Conservation (phyloP, 2,329 filamentous ascomycete genomes). For the Chaetomiaceae sp. region DNA sequence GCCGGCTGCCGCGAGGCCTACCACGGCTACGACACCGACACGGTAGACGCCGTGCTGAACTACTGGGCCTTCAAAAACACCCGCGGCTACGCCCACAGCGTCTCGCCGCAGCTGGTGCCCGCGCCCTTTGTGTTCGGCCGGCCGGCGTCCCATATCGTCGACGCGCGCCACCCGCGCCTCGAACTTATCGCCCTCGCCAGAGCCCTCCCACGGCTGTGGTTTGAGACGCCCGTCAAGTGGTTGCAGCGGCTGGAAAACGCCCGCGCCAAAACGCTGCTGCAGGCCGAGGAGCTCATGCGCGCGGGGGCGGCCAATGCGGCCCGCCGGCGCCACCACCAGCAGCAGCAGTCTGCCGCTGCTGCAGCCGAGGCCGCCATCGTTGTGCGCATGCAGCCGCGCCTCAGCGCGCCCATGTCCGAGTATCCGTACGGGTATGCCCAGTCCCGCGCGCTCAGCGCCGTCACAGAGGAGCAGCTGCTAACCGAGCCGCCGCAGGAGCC, state of each 20-base stretch:
- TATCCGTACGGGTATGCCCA: neutral
- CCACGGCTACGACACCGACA: neutral
- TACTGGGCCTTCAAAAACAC: constrained; percentile 15
- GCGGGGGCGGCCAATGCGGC: no score
- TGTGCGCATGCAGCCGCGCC: neutral
- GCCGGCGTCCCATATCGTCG: neutral
- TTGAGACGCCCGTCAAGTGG: constrained; percentile 7
- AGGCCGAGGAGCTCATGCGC: neutral
- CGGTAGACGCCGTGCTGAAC: constrained; percentile 8
- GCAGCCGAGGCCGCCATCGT: no score
- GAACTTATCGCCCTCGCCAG: constrained; percentile 14
- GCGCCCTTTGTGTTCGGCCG: constrained; percentile 2
- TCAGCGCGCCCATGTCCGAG: neutral
- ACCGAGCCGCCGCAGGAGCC: neutral
- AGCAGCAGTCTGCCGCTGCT: no score
- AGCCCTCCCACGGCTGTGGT: neutral
- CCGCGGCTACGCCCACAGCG: neutral
- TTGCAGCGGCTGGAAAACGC: constrained; percentile 9
- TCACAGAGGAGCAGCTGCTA: neutral
- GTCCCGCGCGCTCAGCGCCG: constrained; percentile 2
- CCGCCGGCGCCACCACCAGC: no score
- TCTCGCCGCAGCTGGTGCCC: constrained; percentile 5
- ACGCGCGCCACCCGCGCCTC: neutral
- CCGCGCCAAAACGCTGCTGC: constrained; percentile 4
- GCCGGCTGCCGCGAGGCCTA: constrained; percentile 7